These are phyloP conservation scores for Juglanconis sp. DNA, from an alignment of 2,329 filamentous ascomycete genomes.

Conservation along the genomic window DNA sequence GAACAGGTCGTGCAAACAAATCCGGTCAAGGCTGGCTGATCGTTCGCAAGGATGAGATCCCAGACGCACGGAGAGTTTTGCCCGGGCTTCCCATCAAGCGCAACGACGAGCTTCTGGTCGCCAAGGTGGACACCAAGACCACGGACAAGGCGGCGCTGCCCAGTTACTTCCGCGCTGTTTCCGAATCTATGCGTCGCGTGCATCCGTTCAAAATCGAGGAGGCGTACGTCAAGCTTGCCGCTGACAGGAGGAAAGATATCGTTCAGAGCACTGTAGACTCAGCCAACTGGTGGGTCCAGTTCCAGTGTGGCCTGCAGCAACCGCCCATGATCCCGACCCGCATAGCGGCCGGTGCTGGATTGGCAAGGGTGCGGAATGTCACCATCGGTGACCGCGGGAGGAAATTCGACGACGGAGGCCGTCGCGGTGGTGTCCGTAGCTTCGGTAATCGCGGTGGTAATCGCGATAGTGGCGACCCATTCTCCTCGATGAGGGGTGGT, in stretches of 20 bases:
- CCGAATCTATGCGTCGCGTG: conserved; percentile 40
- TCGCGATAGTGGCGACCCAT: conserved; percentile 5
- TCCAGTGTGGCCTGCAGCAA: conserved; percentile 50
- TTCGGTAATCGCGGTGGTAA: background rate
- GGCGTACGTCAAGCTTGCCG: conserved; percentile 58
- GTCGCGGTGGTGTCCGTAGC: background rate
- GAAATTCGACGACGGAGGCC: background rate
- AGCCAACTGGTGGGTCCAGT: conserved; percentile 51
- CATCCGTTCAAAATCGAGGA: conserved; percentile 38
- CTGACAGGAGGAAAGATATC: conserved; percentile 36
- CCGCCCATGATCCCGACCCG: conserved; percentile 39
- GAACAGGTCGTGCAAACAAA: conserved; percentile 73
- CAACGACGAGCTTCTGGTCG: conserved; percentile 48
- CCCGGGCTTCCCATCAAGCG: conserved; percentile 58
- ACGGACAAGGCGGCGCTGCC: conserved; percentile 43
- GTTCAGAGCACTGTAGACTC: conserved; percentile 39
- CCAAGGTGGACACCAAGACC: conserved; percentile 50
- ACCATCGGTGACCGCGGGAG: conserved; percentile 27
- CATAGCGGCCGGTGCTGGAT: conserved; percentile 28
- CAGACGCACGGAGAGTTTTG: conserved; percentile 48
- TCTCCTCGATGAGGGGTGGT: conserved; percentile 4
- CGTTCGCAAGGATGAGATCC: conserved; percentile 52
- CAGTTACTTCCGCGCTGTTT: conserved; percentile 41
- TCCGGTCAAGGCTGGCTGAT: conserved; percentile 70
- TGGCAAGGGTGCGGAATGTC: conserved; percentile 30